Evolutionary conservation across 202 grass and related monocot genomes (phyloP).

Genomic region (Brachypodium distachyon): DNA sequence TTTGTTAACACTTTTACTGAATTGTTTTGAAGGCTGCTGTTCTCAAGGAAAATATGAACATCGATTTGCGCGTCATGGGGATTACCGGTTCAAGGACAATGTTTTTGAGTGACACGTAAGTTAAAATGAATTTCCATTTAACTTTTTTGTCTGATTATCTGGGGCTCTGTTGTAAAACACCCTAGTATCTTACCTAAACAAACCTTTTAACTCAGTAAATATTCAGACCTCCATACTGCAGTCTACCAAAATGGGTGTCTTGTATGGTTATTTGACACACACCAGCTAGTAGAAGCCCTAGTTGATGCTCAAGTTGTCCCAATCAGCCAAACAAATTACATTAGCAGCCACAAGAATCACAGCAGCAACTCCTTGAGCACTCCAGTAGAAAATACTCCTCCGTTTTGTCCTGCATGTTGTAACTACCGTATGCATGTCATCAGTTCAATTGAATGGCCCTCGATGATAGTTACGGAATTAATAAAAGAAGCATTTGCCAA

Average conservation of each 20-base stretch:
- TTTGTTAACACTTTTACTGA: neutral
- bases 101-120: constrained; percentile 89
- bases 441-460: too few species aligned
- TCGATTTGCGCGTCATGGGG: constrained; percentile 95
- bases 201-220: neutral
- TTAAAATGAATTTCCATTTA: neutral
- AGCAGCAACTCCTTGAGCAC: too few species aligned
- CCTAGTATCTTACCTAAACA: neutral
- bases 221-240: neutral
- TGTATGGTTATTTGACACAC: too few species aligned
- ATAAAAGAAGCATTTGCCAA: too few species aligned
- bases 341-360: too few species aligned
- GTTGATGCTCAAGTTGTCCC: too few species aligned
- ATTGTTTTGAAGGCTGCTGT: constrained; percentile 46
- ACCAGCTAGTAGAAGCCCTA: too few species aligned
- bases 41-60: constrained; percentile 94
- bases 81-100: constrained; percentile 70
- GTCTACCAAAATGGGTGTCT: neutral
- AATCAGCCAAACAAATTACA: too few species aligned
- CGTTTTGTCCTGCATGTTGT: too few species aligned
- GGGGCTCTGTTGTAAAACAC: neutral
- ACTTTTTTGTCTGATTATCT: neutral
- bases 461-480: too few species aligned
- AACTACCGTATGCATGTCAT: too few species aligned
- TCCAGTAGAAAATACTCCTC: too few species aligned